A percentile compares a stretch with the other conserved stretches of the same genome.
Conservation (phyloP, 1,284 basidiomycete genomes). For the Grifola frondosa region DNA sequence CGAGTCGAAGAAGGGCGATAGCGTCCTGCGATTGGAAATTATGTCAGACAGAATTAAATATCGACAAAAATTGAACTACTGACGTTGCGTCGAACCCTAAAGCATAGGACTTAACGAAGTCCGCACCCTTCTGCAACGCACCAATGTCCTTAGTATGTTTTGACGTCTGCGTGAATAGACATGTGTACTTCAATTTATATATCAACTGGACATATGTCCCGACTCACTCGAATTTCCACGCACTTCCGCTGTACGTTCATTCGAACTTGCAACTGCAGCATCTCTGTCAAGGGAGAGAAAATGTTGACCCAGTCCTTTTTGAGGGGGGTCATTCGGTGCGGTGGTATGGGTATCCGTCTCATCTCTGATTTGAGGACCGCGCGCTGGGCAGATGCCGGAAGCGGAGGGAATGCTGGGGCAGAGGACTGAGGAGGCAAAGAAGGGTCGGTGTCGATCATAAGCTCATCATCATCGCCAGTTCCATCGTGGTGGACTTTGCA, state of each 20-base stretch:
- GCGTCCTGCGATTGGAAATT: slow-evolving; percentile 71
- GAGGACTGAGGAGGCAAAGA: slow-evolving; percentile 39
- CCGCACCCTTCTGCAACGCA: slow-evolving; percentile 95
- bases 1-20: slow-evolving; percentile 90
- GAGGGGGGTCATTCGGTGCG: slow-evolving; percentile 95
- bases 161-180: slow-evolving; percentile 74
- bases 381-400: slow-evolving; percentile 57
- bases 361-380: slow-evolving; percentile 73
- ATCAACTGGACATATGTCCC: background rate
- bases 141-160: slow-evolving; percentile 92
- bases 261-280: slow-evolving; percentile 90
- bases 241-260: slow-evolving; percentile 91
- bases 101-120: slow-evolving; percentile 95
- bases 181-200: slow-evolving; percentile 5
- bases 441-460: slow-evolving; percentile 61
- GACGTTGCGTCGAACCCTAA: slow-evolving; percentile 92
- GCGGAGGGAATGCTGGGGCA: slow-evolving; percentile 65
- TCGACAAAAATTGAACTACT: slow-evolving; percentile 24
- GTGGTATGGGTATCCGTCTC: slow-evolving; percentile 86
- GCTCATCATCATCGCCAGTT: slow-evolving; percentile 50
- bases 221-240: slow-evolving; percentile 88
- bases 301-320: slow-evolving; percentile 98
- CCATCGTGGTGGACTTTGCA: slow-evolving; percentile 7
- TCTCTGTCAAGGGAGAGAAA: slow-evolving; percentile 94
- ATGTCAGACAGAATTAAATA: too few relatives aligned